These are phyloP conservation scores for Arthrobotrys iridis DNA, from an alignment of 2,329 filamentous ascomycete genomes.

Conservation along the genomic window DNA sequence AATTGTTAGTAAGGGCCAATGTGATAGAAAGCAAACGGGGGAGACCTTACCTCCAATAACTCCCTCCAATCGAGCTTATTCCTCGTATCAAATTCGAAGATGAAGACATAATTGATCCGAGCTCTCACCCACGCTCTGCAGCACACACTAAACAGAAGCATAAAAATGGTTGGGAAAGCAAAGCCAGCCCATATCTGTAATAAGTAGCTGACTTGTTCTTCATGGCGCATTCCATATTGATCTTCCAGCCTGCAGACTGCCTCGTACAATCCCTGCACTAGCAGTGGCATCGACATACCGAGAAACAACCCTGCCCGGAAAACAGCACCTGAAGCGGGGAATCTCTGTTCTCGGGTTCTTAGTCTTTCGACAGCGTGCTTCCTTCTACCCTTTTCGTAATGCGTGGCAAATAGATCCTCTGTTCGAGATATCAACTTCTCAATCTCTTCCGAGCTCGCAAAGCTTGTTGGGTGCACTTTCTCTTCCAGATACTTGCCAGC, in stretches of 20 bases:
- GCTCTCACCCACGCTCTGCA: slow-evolving; percentile 82
- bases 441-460: slow-evolving; percentile 86
- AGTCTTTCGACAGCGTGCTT: slow-evolving; percentile 91
- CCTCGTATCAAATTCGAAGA: slow-evolving; percentile 93
- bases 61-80: slow-evolving; percentile 90
- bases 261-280: slow-evolving; percentile 68
- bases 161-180: slow-evolving; percentile 82
- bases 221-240: slow-evolving; percentile 55
- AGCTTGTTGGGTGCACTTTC: slow-evolving; percentile 88
- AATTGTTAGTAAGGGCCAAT: slow-evolving; percentile 50
- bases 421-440: slow-evolving; percentile 81
- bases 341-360: slow-evolving; percentile 69
- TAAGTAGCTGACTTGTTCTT: slow-evolving; percentile 61
- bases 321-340: slow-evolving; percentile 69
- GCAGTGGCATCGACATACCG: slow-evolving; percentile 73
- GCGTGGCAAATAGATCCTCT: slow-evolving; percentile 91
- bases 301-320: slow-evolving; percentile 74
- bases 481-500: slow-evolving; percentile 85
- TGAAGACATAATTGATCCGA: slow-evolving; percentile 95
- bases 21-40: not conserved
- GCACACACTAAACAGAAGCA: slow-evolving; percentile 84
- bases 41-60: slow-evolving; percentile 71
- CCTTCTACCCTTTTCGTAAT: slow-evolving; percentile 92
- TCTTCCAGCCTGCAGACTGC: slow-evolving; percentile 29
- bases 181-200: slow-evolving; percentile 83